A percentile compares a stretch with the other conserved stretches of the same genome.
These are phyloP conservation scores for Hippophae rhamnoides DNA, from an alignment of 306 rosid genomes.

Conservation along the genomic window DNA sequence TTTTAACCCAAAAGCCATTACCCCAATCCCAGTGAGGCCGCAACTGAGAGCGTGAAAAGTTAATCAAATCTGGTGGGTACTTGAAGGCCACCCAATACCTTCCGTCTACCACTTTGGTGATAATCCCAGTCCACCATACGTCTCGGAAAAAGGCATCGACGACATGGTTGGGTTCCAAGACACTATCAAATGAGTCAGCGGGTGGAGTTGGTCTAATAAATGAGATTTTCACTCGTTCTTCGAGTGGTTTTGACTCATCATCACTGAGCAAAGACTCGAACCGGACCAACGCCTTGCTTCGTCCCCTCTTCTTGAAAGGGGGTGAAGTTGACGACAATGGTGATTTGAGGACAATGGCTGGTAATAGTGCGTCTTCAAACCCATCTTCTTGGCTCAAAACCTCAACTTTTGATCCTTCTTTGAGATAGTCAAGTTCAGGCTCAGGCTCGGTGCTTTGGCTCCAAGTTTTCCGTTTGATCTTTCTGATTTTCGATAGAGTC, in stretches of 20 bases:
- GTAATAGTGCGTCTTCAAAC: background rate
- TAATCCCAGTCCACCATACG: slow-evolving; percentile 17
- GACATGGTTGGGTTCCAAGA: slow-evolving; percentile 2
- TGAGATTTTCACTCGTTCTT: background rate
- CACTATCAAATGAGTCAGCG: background rate
- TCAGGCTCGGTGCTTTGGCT: too few relatives aligned
- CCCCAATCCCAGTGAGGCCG: slow-evolving; percentile 16
- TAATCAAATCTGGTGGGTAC: slow-evolving; percentile 17
- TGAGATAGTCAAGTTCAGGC: background rate
- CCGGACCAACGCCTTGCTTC: background rate
- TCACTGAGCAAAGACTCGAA: slow-evolving; percentile 2
- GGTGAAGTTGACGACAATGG: background rate
- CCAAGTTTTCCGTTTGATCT: too few relatives aligned
- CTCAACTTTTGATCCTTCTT: background rate
- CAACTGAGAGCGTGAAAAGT: background rate
- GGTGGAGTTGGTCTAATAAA: slow-evolving; percentile 15
- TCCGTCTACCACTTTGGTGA: background rate
- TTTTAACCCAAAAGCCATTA: slow-evolving; percentile 1
- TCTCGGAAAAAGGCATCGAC: slow-evolving; percentile 8
- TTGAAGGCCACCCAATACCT: slow-evolving; percentile 11
- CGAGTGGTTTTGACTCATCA: background rate
- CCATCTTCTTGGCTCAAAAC: background rate
- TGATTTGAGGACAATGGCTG: background rate
- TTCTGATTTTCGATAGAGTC: too few relatives aligned
- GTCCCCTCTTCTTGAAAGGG: background rate